A percentile compares a stretch with the other conserved stretches of the same genome.
These are phyloP conservation scores for Beauveria sp. DNA, from an alignment of 2,329 filamentous ascomycete genomes.

Conservation along the genomic window DNA sequence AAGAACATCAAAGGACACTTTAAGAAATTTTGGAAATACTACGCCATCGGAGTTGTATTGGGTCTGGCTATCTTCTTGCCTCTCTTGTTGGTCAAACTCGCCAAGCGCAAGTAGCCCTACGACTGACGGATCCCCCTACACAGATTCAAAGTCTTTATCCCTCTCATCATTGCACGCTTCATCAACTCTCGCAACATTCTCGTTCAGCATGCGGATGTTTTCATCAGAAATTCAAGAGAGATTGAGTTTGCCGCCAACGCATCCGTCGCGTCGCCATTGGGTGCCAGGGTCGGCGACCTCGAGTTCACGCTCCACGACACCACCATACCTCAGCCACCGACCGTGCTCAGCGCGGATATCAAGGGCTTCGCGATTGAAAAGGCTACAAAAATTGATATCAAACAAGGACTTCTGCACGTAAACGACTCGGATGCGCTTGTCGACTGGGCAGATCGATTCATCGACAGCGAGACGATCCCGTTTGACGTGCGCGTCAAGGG, in stretches of 20 bases:
- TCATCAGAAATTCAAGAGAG: not conserved
- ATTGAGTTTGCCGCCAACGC: conserved; percentile 5
- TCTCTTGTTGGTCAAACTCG: conserved; percentile 5
- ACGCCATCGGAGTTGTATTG: not conserved
- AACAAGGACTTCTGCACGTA: not conserved
- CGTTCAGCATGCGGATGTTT: not conserved
- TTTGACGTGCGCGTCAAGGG: not conserved
- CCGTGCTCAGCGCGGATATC: conserved; percentile 1
- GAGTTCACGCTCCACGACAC: conserved; percentile 6
- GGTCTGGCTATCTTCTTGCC: not conserved
- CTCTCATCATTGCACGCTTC: conserved; percentile 2
- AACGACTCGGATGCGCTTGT: not conserved
- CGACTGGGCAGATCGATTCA: not conserved
- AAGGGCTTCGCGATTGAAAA: not conserved
- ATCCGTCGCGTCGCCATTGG: not conserved
- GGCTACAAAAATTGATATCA: not conserved
- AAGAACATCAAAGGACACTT: not conserved
- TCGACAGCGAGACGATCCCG: not conserved
- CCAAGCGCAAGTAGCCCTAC: not conserved
- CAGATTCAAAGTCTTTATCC: conserved; percentile 6
- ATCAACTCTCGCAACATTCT: conserved; percentile 1
- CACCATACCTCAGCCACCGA: not conserved
- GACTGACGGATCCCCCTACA: not conserved
- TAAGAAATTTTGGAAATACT: not conserved
- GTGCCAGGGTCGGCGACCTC: not conserved